Conservation (phyloP, 2,329 filamentous ascomycete species). For the Nakataea oryzae region DNA sequence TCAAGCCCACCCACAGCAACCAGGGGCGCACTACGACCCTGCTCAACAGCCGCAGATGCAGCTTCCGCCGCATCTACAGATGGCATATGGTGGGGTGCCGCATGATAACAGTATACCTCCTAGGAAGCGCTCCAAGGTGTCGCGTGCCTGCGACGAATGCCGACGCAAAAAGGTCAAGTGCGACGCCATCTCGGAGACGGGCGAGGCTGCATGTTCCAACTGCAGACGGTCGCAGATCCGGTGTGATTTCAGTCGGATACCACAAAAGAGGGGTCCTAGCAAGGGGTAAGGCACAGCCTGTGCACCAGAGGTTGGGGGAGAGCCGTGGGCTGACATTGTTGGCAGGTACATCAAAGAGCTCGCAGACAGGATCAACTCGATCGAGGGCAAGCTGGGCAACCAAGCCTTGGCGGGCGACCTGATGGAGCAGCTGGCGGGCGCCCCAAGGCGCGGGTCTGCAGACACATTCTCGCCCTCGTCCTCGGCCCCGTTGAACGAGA, state of each 20-base stretch:
- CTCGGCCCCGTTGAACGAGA: slow-evolving; percentile 20
- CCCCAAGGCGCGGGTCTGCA: slow-evolving; percentile 25
- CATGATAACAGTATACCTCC: slow-evolving; percentile 49
- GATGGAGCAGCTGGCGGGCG: slow-evolving; percentile 29
- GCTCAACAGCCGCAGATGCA: slow-evolving; percentile 14
- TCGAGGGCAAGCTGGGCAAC: slow-evolving; percentile 65
- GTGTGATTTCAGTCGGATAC: slow-evolving; percentile 79
- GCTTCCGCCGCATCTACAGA: slow-evolving; percentile 20
- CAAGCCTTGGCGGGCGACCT: slow-evolving; percentile 31
- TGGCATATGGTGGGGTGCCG: slow-evolving; percentile 25
- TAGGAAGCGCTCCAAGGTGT: slow-evolving; percentile 75
- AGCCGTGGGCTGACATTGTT: slow-evolving; percentile 5
- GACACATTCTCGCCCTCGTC: slow-evolving; percentile 44
- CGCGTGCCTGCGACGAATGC: slow-evolving; percentile 81
- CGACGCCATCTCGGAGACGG: slow-evolving; percentile 66
- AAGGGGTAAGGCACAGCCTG: slow-evolving; percentile 55
- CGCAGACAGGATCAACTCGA: slow-evolving; percentile 70
- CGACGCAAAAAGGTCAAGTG: slow-evolving; percentile 85
- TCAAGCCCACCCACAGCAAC: slow-evolving; percentile 12
- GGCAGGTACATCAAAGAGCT: slow-evolving; percentile 81
- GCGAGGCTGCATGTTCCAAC: slow-evolving; percentile 67
- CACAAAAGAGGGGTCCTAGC: slow-evolving; percentile 79
- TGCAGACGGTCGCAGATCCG: slow-evolving; percentile 66
- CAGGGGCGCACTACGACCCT: slow-evolving; percentile 10
- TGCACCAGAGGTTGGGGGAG: slow-evolving; percentile 3